Base-by-base conservation (phyloP, 345 rosid genomes). In the Camelina hispida region DNA sequence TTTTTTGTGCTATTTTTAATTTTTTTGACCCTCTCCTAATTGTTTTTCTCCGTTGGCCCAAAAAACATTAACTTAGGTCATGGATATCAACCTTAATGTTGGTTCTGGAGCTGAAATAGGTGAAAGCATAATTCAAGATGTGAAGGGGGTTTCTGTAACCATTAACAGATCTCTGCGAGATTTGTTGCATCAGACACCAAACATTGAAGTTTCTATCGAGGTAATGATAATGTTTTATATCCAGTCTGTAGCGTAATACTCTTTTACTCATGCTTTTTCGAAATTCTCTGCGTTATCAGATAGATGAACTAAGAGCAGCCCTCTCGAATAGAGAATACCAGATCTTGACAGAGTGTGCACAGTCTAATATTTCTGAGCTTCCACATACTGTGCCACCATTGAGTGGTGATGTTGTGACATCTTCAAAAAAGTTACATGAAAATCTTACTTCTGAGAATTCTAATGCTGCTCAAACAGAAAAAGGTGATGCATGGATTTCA, bases 1-100 rank as follows among this genome's bases (percentile, higher is more conserved):
- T 2, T 23, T 44, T 64, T 44, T 54, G 18, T 62, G 46, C 55
- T 46, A 50, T 35, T 34, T 63, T 5, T 58, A 3, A 25, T 72
- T 25, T 30, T 60, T 1, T 6, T 44, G 52, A 34, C 44, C 43
- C 32, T 61, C 32, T 37, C 11, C n/a, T 58, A 50, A 8, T 17
- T 38, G n/a, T 35, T 38, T 4, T 48, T 4, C 34, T 62, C 22
- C 22, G 35, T 72, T 78, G 64, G 44, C 65, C 57, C 55, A 14
- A 53, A 64, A 51, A 30, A 50, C 48, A 14, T 34, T 52, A 61
- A 47, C 54, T 60, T 79, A 95, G 99, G 90, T 95, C 67, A 87
- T 87, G 83, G 96, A 95, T 72, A 90, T 95, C 85, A 92, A 90
- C 85, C 85, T 95, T 73, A 95, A 95, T 84, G 94, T 92, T 69